Percentiles rank a stretch among this genome's conserved stretches.
Conservation (phyloP, 2,329 filamentous ascomycete genomes). For the Talaromyces rugulosus region DNA sequence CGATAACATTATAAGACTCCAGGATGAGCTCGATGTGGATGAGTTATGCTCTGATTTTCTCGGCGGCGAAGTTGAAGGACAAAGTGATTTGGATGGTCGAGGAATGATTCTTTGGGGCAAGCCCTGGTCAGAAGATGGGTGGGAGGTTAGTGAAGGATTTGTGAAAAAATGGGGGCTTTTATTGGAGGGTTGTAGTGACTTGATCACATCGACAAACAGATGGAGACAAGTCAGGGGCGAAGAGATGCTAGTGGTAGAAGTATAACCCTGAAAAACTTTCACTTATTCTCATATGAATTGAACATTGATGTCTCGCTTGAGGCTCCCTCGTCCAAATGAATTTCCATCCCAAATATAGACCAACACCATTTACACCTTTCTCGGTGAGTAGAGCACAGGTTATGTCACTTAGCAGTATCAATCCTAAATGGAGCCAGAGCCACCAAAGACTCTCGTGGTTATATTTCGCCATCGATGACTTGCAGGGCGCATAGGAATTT, state of each 20-base stretch:
- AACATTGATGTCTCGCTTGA: neutral
- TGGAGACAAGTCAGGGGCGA: constrained; percentile 25
- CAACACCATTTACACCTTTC: neutral
- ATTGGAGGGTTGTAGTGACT: constrained; percentile 21
- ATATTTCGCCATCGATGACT: neutral
- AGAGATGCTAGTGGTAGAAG: neutral
- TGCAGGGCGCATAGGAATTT: neutral
- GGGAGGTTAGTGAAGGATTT: constrained; percentile 25
- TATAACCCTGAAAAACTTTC: neutral
- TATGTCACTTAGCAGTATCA: neutral
- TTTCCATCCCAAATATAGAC: neutral
- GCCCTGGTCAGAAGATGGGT: constrained; percentile 23
- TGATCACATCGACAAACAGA: constrained; percentile 22
- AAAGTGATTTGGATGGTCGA: neutral
- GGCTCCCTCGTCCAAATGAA: neutral
- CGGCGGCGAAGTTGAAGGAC: constrained; percentile 8
- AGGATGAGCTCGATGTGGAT: constrained; percentile 13
- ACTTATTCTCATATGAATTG: neutral
- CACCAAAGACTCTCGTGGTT: neutral
- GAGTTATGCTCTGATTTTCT: constrained; percentile 16
- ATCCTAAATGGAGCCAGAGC: neutral
- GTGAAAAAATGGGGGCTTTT: constrained; percentile 25
- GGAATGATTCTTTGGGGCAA: constrained; percentile 25
- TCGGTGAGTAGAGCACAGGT: neutral
- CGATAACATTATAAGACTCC: constrained; percentile 12